Evolutionary conservation across 345 rosid species (phyloP).

Genomic region (Nasturtium officinale): DNA sequence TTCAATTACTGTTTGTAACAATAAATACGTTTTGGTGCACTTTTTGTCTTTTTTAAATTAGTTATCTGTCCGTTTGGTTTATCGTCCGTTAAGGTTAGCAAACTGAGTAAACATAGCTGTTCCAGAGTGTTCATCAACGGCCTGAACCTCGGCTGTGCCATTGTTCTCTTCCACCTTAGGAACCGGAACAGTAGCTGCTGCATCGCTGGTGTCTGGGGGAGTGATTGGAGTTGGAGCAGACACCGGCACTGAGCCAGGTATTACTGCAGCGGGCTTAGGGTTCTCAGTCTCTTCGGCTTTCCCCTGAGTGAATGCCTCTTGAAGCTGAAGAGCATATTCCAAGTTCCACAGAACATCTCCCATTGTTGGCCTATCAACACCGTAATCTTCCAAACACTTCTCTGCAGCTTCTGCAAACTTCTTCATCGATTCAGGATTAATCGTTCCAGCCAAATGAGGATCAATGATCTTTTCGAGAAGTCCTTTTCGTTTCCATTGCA

Average conservation of each 20-base stretch:
- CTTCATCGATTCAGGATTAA: slow-evolving; percentile 63
- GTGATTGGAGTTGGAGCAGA: slow-evolving; percentile 39
- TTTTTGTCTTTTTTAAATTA: not conserved
- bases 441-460: slow-evolving; percentile 51
- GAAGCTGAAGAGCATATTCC: slow-evolving; percentile 67
- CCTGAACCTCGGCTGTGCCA: slow-evolving; percentile 48
- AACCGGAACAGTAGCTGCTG: slow-evolving; percentile 42
- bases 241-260: slow-evolving; percentile 28
- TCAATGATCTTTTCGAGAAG: slow-evolving; percentile 54
- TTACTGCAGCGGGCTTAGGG: slow-evolving; percentile 48
- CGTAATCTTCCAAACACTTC: slow-evolving; percentile 47
- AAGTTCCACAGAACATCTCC: slow-evolving; percentile 50
- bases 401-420: slow-evolving; percentile 51
- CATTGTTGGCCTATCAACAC: slow-evolving; percentile 49
- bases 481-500: slow-evolving; percentile 57
- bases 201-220: slow-evolving; percentile 32
- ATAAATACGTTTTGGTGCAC: slow-evolving; percentile 25
- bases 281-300: slow-evolving; percentile 54
- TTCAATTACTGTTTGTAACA: slow-evolving; percentile 10
- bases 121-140: slow-evolving; percentile 61
- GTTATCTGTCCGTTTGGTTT: slow-evolving; percentile 27
- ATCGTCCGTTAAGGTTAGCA: slow-evolving; percentile 65
- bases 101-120: slow-evolving; percentile 71
- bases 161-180: slow-evolving; percentile 48
- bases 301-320: slow-evolving; percentile 62